These are phyloP conservation scores for Arthrobotrys sphaeroides DNA, from an alignment of 2,329 filamentous ascomycete genomes.

Conservation along the genomic window DNA sequence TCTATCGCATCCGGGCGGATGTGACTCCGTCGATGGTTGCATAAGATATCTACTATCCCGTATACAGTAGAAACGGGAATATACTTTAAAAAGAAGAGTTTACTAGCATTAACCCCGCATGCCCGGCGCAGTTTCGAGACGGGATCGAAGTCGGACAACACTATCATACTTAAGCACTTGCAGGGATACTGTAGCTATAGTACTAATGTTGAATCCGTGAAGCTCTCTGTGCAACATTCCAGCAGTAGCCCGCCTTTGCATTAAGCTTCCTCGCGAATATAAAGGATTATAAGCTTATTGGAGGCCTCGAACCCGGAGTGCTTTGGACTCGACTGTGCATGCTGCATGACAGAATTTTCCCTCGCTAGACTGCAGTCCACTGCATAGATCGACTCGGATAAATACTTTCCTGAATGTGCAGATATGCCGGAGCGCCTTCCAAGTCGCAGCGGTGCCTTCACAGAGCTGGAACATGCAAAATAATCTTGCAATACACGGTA, in stretches of 20 bases:
- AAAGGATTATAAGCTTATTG: no score
- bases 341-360: not conserved
- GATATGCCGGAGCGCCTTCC: not conserved
- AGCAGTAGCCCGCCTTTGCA: not conserved
- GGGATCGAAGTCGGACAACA: not conserved
- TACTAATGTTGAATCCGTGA: not conserved
- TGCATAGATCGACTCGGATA: not conserved
- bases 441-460: slow-evolving; percentile 4
- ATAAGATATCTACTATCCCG: no score
- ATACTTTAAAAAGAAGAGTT: no score
- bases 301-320: no score
- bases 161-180: no score
- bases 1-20: no score
- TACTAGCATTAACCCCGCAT: no score
- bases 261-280: not conserved
- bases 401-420: not conserved
- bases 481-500: not conserved
- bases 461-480: not conserved
- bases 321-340: not conserved
- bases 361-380: not conserved
- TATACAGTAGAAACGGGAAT: no score
- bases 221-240: slow-evolving; percentile 7
- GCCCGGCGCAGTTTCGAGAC: no score
- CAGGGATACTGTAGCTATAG: no score
- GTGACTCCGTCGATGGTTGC: no score